Percentiles rank a stretch among this genome's conserved stretches.
Evolutionary conservation across 345 rosid genomes (phyloP).

Genomic region (Punica granatum): DNA sequence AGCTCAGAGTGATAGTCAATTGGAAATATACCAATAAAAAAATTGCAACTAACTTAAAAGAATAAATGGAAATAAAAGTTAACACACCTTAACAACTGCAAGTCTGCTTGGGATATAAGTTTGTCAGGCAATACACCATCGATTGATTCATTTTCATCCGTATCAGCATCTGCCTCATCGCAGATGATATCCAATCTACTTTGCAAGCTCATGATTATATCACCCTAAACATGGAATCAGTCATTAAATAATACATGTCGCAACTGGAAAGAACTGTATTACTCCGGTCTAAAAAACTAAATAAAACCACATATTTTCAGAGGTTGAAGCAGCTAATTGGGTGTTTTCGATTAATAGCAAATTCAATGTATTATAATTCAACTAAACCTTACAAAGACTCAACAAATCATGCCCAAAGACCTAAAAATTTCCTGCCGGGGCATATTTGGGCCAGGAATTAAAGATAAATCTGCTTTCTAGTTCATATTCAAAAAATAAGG

Average conservation of each 20-base stretch:
- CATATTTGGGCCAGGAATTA: background rate
- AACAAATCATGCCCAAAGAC: background rate
- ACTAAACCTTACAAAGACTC: background rate
- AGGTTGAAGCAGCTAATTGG: background rate
- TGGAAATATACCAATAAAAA: background rate
- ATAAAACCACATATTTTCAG: background rate
- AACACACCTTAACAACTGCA: conserved; percentile 49
- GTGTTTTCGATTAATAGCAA: background rate
- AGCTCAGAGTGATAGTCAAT: background rate
- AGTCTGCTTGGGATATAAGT: conserved; percentile 33
- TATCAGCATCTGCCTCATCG: conserved; percentile 65
- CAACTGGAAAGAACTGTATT: background rate
- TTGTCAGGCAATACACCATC: conserved; percentile 18
- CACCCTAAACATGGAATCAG: conserved; percentile 41
- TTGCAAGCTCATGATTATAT: conserved; percentile 70
- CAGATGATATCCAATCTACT: conserved; percentile 83
- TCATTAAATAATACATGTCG: conserved; percentile 3
- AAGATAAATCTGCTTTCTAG: background rate
- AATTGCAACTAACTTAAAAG: background rate
- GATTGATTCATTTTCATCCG: conserved; percentile 21
- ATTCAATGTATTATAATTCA: background rate
- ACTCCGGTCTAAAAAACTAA: background rate
- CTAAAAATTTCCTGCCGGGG: background rate
- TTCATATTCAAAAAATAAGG: background rate
- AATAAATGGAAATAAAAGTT: conserved; percentile 2